Evolutionary conservation across 2,329 filamentous ascomycete genomes (phyloP).

Genomic region (Diaporthe helianthi): DNA sequence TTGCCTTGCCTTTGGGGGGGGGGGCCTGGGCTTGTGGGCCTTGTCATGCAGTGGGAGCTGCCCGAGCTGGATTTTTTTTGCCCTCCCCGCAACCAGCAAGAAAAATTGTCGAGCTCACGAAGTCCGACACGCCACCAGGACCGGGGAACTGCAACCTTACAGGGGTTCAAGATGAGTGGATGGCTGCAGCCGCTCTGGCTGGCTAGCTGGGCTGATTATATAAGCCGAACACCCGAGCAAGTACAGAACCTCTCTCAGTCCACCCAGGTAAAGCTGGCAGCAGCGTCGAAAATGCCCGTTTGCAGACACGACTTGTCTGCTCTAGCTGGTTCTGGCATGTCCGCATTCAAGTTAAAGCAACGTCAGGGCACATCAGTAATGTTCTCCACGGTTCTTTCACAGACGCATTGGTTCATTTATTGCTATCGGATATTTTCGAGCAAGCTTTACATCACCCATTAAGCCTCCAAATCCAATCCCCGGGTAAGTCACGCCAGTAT

Average conservation of each 20-base stretch:
- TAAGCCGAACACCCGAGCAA: not conserved
- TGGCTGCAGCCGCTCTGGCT: not conserved
- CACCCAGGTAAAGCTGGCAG: too few relatives aligned
- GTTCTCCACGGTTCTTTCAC: not conserved
- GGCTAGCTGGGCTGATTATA: not conserved
- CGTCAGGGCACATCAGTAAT: not conserved
- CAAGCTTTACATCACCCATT: not conserved
- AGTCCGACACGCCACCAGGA: conserved; percentile 26
- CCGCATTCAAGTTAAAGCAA: not conserved
- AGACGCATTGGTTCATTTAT: too few relatives aligned
- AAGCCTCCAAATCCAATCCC: not conserved
- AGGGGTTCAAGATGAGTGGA: conserved; percentile 9
- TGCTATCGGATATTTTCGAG: not conserved
- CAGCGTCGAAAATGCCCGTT: not conserved
- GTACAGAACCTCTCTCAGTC: too few relatives aligned
- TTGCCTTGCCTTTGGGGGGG: conserved; percentile 18
- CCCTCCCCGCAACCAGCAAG: conserved; percentile 26
- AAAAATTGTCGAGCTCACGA: conserved; percentile 28
- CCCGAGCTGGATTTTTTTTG: conserved; percentile 29
- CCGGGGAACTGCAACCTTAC: conserved; percentile 13
- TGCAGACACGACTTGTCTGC: not conserved
- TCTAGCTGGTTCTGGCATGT: not conserved
- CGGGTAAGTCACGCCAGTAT: conserved; percentile 49
- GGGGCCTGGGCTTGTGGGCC: not conserved
- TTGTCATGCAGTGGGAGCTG: conserved; percentile 26